These are phyloP conservation scores for Dothistroma septosporum DNA, from an alignment of 2,329 filamentous ascomycete species.

Conservation along the genomic window DNA sequence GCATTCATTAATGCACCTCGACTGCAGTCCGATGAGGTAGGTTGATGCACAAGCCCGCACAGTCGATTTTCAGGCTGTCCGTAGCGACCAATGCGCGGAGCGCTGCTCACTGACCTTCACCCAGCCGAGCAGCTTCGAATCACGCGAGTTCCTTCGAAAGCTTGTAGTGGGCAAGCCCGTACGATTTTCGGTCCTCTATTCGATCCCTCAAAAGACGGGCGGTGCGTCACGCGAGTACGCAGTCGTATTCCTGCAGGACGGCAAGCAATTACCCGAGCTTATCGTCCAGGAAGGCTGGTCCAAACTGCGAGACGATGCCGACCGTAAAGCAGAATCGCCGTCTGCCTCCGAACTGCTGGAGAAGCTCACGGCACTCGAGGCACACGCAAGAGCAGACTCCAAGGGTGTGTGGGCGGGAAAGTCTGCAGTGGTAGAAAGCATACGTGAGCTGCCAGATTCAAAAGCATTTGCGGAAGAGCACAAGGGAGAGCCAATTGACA, in stretches of 20 bases:
- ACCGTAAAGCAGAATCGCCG: slow-evolving; percentile 81
- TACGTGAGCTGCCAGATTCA: slow-evolving; percentile 74
- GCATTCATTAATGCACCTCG: slow-evolving; percentile 89
- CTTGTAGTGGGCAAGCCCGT: slow-evolving; percentile 81
- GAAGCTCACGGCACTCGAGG: slow-evolving; percentile 71
- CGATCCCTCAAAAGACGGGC: slow-evolving; percentile 61
- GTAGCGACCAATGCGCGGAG: neutral
- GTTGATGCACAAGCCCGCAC: neutral
- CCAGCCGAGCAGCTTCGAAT: slow-evolving; percentile 79
- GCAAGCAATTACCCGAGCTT: slow-evolving; percentile 73
- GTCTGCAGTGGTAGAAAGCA: slow-evolving; percentile 65
- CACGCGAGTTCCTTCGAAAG: slow-evolving; percentile 84
- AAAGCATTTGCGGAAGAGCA: slow-evolving; percentile 72
- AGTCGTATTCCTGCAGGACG: slow-evolving; percentile 69
- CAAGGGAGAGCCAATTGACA: slow-evolving; percentile 78
- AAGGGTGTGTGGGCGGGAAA: slow-evolving; percentile 77
- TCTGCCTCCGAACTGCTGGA: slow-evolving; percentile 68
- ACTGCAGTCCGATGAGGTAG: slow-evolving; percentile 35
- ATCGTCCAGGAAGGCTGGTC: slow-evolving; percentile 85
- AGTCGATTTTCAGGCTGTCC: neutral
- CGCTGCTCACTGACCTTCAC: neutral
- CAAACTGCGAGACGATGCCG: slow-evolving; percentile 90
- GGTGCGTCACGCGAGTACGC: slow-evolving; percentile 80
- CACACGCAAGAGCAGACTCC: slow-evolving; percentile 69
- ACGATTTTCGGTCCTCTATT: slow-evolving; percentile 81